Percentiles rank a stretch among this genome's conserved stretches.
Conservation (phyloP, 2,329 filamentous ascomycete genomes). For the Amauroascus niger region DNA sequence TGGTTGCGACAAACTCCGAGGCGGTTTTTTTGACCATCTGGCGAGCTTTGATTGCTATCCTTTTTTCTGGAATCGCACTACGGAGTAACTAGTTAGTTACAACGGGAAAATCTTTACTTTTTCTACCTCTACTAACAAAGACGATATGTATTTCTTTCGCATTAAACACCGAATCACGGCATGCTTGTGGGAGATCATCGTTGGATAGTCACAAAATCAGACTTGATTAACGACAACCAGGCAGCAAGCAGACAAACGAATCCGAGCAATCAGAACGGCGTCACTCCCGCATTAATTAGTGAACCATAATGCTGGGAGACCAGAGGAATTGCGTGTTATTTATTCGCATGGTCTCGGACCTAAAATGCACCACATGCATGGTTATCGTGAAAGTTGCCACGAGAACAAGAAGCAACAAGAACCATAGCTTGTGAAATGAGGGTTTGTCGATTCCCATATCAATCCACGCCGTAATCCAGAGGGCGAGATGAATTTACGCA, state of each 20-base stretch:
- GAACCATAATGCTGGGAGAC: not conserved
- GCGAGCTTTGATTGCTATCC: slow-evolving; percentile 8
- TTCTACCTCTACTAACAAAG: not conserved
- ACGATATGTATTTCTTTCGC: not conserved
- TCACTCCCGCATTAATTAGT: not conserved
- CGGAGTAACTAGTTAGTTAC: not conserved
- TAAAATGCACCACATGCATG: not conserved
- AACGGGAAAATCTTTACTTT: not conserved
- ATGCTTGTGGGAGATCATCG: not conserved
- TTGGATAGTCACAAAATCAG: not conserved
- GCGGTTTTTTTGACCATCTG: not conserved
- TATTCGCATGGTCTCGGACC: not conserved
- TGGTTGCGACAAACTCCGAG: not conserved
- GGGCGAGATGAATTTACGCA: too few relatives aligned
- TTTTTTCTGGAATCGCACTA: slow-evolving; percentile 1
- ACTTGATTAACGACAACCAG: too few relatives aligned
- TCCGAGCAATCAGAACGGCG: not conserved
- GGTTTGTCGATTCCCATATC: not conserved
- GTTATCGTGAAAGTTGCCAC: not conserved
- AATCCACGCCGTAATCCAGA: not conserved
- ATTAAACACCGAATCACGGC: not conserved
- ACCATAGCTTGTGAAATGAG: not conserved
- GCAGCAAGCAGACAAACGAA: not conserved
- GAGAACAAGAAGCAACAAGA: not conserved
- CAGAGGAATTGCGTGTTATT: not conserved